Evolutionary conservation across 768 basidiomycete genomes (phyloP).

Genomic region (Calocera viscosa): DNA sequence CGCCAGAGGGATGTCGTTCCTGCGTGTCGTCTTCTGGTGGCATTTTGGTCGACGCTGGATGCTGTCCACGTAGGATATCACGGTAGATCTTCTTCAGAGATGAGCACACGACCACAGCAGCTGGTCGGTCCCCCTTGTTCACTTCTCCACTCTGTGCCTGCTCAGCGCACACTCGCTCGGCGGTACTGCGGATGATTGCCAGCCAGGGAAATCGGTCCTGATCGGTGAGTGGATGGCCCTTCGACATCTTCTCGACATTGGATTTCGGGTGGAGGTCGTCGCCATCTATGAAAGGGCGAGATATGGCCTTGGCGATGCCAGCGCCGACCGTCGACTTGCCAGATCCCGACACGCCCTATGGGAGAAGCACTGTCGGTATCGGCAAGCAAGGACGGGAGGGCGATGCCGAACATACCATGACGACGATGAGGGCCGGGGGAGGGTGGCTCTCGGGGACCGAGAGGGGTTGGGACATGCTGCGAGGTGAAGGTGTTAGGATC

Average conservation of each 20-base stretch:
- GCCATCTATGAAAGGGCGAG: slow-evolving; percentile 74
- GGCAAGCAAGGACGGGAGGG: background rate
- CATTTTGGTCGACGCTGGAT: slow-evolving; percentile 20
- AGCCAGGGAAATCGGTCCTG: slow-evolving; percentile 82
- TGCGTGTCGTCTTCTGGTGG: slow-evolving; percentile 9
- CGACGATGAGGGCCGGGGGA: slow-evolving; percentile 29
- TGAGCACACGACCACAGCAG: slow-evolving; percentile 78
- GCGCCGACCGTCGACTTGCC: slow-evolving; percentile 60
- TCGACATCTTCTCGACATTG: slow-evolving; percentile 81
- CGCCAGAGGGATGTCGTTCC: slow-evolving; percentile 9
- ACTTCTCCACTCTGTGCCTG: slow-evolving; percentile 17
- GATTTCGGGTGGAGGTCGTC: slow-evolving; percentile 71
- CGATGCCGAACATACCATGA: slow-evolving; percentile 26
- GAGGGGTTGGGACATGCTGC: background rate
- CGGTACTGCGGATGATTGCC: slow-evolving; percentile 50
- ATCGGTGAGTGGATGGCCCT: slow-evolving; percentile 63
- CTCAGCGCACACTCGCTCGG: slow-evolving; percentile 34
- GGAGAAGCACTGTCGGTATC: background rate
- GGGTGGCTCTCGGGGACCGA: slow-evolving; percentile 2
- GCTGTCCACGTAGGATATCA: slow-evolving; percentile 57
- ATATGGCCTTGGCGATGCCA: slow-evolving; percentile 46
- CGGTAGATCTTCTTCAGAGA: slow-evolving; percentile 73
- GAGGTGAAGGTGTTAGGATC: background rate
- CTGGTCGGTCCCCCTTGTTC: slow-evolving; percentile 24
- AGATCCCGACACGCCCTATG: slow-evolving; percentile 58